phyloP scores from a whole-genome alignment of 208 protist genomes.

The Trypanosoma avium region DNA sequence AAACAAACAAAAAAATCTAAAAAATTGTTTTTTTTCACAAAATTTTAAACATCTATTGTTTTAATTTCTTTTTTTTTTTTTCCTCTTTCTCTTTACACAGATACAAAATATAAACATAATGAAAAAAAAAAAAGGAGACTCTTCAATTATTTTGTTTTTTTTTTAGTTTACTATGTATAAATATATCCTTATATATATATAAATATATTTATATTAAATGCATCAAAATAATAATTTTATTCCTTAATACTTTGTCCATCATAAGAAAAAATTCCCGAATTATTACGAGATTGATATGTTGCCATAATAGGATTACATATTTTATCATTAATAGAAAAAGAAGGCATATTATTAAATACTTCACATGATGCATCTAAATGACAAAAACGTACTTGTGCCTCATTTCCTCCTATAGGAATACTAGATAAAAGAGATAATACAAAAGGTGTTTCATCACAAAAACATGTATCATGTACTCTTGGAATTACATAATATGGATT shows the following conservation, averaged over 20 bases:
- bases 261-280: background rate
- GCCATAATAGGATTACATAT: background rate
- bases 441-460: conserved; percentile 3
- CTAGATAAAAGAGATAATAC: background rate
- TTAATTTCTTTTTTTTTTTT: background rate
- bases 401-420: background rate
- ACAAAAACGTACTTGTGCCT: conserved; percentile 2
- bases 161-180: background rate
- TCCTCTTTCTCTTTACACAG: background rate
- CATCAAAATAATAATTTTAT: background rate
- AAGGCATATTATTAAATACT: conserved; percentile 63
- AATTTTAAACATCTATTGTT: background rate
- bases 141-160: background rate
- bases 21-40: too few species aligned
- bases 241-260: background rate
- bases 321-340: conserved; percentile 28
- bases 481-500: conserved; percentile 48
- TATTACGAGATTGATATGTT: background rate
- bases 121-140: conserved; percentile 1
- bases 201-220: too few species aligned
- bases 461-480: background rate
- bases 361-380: conserved; percentile 29
- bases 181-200: background rate
- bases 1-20: background rate
- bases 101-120: too few species aligned